Conservation (phyloP, 1,284 basidiomycete species). For the Psilocybe mexicana region DNA sequence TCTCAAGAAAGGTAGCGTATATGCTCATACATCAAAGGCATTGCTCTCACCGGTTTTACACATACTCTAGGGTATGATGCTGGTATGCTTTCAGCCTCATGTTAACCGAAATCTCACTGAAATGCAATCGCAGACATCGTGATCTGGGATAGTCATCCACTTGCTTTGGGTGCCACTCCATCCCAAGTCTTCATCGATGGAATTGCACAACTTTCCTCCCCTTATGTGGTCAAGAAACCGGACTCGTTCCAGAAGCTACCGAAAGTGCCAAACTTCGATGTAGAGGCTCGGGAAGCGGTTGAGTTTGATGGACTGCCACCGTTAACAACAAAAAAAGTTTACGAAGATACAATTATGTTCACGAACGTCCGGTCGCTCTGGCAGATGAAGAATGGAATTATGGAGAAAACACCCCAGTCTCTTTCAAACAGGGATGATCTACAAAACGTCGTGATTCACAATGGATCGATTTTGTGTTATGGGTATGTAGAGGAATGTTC, state of each 20-base stretch:
- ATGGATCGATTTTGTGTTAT: constrained; percentile 46
- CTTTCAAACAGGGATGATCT: constrained; percentile 10
- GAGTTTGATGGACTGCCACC: constrained; percentile 68
- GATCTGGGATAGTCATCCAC: constrained; percentile 87
- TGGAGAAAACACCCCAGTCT: constrained; percentile 29
- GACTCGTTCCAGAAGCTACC: constrained; percentile 50
- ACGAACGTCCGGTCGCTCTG: constrained; percentile 46
- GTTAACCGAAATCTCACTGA: background rate
- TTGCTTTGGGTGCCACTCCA: constrained; percentile 72
- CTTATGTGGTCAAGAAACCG: constrained; percentile 49
- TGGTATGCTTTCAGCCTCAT: constrained; percentile 30
- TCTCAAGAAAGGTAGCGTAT: constrained; percentile 37
- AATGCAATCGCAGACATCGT: constrained; percentile 61
- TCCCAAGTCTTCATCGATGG: constrained; percentile 73
- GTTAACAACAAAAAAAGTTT: constrained; percentile 37
- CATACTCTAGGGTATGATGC: constrained; percentile 40
- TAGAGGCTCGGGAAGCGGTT: constrained; percentile 55
- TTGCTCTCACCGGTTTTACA: background rate
- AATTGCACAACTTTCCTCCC: constrained; percentile 52
- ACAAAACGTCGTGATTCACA: constrained; percentile 38
- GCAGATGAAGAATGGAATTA: constrained; percentile 22
- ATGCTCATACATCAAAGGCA: background rate
- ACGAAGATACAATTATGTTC: constrained; percentile 37
- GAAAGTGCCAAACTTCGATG: constrained; percentile 60
- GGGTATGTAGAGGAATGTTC: constrained; percentile 35